Evolutionary conservation across 2,329 filamentous ascomycete species (phyloP).

Genomic region (Dactylellina sp.): DNA sequence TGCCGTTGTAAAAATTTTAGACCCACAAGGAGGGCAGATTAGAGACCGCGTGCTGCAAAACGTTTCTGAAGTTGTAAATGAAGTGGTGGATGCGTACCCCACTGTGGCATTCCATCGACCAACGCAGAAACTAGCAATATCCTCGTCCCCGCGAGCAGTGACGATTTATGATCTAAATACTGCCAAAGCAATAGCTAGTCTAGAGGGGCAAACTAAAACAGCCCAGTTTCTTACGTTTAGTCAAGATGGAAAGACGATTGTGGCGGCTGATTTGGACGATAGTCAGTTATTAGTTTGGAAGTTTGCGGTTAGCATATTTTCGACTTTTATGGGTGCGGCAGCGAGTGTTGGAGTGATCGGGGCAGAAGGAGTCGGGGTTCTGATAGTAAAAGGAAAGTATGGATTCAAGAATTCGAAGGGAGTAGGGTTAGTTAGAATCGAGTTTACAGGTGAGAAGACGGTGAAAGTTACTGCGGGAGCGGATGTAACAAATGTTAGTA

Average conservation of each 20-base stretch:
- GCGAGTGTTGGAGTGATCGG: constrained; percentile 49
- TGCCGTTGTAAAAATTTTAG: constrained; percentile 59
- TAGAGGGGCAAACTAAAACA: constrained; percentile 57
- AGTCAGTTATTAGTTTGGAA: constrained; percentile 58
- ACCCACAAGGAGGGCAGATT: constrained; percentile 58
- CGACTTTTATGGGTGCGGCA: constrained; percentile 59
- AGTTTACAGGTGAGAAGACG: constrained; percentile 58
- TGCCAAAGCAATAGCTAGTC: constrained; percentile 45
- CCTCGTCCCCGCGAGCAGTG: constrained; percentile 53
- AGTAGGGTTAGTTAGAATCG: constrained; percentile 52
- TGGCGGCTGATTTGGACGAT: constrained; percentile 57
- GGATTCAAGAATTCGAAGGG: constrained; percentile 57
- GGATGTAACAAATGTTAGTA: constrained; percentile 48
- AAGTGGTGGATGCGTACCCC: constrained; percentile 58
- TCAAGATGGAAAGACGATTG: constrained; percentile 58
- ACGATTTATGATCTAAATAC: constrained; percentile 59
- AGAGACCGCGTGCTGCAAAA: constrained; percentile 59
- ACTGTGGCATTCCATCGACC: constrained; percentile 60
- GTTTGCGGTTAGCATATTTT: constrained; percentile 58
- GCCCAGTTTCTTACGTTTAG: constrained; percentile 58
- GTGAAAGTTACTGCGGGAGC: constrained; percentile 58
- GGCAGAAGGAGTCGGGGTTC: constrained; percentile 56
- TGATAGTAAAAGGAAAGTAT: constrained; percentile 55
- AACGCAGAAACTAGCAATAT: constrained; percentile 59
- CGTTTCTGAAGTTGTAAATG: constrained; percentile 59